A percentile compares a stretch with the other conserved stretches of the same genome.
Conservation (phyloP, 2,329 filamentous ascomycete genomes). For the Colletotrichum orchidophilum region DNA sequence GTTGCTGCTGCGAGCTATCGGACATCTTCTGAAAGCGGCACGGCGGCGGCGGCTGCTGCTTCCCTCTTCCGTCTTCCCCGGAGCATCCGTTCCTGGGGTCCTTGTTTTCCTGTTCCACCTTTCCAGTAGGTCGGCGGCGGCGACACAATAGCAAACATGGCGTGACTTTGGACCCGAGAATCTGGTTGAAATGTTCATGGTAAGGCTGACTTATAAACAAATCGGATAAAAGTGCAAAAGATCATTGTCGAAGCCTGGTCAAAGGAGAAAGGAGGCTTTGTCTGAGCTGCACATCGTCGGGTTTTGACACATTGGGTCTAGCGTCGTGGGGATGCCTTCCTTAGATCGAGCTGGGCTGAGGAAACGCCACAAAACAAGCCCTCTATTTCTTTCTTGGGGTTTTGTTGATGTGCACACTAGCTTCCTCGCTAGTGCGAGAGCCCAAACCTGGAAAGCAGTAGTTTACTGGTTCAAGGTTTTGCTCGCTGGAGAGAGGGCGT, state of each 20-base stretch:
- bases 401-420: constrained; percentile 30
- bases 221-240: not conserved
- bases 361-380: constrained; percentile 23
- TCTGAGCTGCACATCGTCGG: constrained; percentile 21
- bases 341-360: constrained; percentile 4
- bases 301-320: constrained; percentile 27
- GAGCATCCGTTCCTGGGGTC: constrained; percentile 5
- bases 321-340: not conserved
- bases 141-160: constrained; percentile 4
- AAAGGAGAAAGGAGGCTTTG: constrained; percentile 24
- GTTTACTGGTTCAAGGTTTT: not conserved
- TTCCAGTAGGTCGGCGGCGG: not conserved
- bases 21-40: constrained; percentile 41
- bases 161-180: not conserved
- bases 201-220: constrained; percentile 30
- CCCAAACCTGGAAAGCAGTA: not conserved
- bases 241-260: not conserved
- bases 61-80: not conserved
- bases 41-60: not conserved
- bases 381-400: constrained; percentile 9
- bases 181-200: not conserved
- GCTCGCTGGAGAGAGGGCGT: not conserved
- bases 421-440: constrained; percentile 17
- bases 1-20: constrained; percentile 46
- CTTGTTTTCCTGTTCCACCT: constrained; percentile 10